A percentile compares a stretch with the other conserved stretches of the same genome.
Evolutionary conservation across 2,329 filamentous ascomycete genomes (phyloP).

Genomic region (Neophaeococcomyces mojaviensis): DNA sequence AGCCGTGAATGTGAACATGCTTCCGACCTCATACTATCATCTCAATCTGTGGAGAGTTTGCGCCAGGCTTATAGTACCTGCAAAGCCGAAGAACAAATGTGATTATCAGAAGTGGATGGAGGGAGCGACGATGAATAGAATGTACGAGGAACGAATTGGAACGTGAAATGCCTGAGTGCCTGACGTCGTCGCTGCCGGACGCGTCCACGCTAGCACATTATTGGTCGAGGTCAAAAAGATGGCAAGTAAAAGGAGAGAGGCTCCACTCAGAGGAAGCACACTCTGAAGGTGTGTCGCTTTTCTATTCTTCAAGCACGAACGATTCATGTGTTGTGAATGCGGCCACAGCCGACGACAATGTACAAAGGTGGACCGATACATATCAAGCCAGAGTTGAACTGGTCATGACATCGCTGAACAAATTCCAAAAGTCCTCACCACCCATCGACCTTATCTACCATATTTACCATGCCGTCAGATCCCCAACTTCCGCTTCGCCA

Average conservation of each 20-base stretch:
- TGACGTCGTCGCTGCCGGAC: too few relatives aligned
- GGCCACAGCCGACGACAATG: constrained; percentile 18
- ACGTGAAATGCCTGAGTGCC: background rate
- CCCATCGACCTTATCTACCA: background rate
- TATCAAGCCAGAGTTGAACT: constrained; percentile 21
- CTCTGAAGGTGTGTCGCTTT: background rate
- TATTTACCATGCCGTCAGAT: constrained; percentile 48
- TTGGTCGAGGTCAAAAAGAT: too few relatives aligned
- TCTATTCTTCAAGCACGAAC: background rate
- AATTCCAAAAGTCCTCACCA: background rate
- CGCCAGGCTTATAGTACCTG: background rate
- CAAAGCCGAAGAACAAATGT: background rate
- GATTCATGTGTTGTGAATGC: constrained; percentile 20
- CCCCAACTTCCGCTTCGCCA: constrained; percentile 90
- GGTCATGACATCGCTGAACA: constrained; percentile 8
- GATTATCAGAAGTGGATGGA: background rate
- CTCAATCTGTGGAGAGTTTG: background rate
- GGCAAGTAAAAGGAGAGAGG: too few relatives aligned
- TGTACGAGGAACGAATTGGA: background rate
- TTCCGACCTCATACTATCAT: background rate
- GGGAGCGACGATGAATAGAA: background rate
- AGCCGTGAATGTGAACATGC: constrained; percentile 93
- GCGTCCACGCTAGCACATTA: too few relatives aligned
- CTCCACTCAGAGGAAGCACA: background rate
- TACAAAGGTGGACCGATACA: constrained; percentile 11